Base-by-base conservation (phyloP, 2,329 filamentous ascomycete species). In the Aspergillus glaucus region DNA sequence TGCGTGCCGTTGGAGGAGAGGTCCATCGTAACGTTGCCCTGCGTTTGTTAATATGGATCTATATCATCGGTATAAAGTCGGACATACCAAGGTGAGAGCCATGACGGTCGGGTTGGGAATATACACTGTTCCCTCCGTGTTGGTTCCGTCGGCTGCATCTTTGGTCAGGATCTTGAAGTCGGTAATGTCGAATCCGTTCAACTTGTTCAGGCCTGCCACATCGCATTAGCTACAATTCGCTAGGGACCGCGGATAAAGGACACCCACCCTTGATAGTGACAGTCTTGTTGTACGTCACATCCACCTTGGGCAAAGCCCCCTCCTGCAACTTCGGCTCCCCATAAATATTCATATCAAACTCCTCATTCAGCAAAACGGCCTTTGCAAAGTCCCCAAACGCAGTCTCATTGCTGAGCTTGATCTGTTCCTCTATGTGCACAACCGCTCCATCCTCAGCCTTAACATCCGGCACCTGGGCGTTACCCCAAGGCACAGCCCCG, bases 51-150 rank as follows among this genome's bases (percentile, higher is more conserved):
- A 54, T 51, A 24, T 44, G 28, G 21, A 17, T 30, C 30, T 34
- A 36, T 42, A 28, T n/a, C 6, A 22, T 10, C 15, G 28, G 10
- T 15, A 49, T 21, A 10, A 34, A 24, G 9, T 10, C 19, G 6
- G 6, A 22, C 53, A 43, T 64, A 72, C 70, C 71, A 84, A 70
- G 40, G 69, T 65, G 48, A 83, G 65, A 4, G 75, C 79, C 65
- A 82, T 68, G 47, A 80, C 71, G 2, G 79, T 79, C 0, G 80
- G 80, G 60, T 84, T 85, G 50, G 80, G 80, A 44, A 85, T 79
- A 52, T 62, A 69, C 43, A 80, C 75, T 10, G 67, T 73, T 56
- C 78, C 81, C 19, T 73, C 61, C 57, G 81, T 71, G 62, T 82
- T 84, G 49, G 73, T 71, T 42, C 73, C 74, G 53, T 78, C 74